Base-by-base conservation (phyloP, 1,139 yeast genomes). In the Candida tunisiensis region DNA sequence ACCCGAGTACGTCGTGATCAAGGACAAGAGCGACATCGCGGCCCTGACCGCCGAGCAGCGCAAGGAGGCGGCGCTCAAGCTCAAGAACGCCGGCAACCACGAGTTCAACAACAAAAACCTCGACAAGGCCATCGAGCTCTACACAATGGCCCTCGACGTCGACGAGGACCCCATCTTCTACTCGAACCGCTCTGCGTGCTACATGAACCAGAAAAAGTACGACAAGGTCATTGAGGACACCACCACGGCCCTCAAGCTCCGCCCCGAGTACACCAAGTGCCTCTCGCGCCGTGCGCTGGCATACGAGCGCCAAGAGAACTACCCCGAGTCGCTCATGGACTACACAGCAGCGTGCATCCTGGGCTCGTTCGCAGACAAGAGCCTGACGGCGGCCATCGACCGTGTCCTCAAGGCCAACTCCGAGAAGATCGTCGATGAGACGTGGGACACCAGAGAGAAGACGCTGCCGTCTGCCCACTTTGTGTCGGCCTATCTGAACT, bases 151-250 rank as follows among this genome's bases (percentile, higher is more conserved):
- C 9, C 62, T 91, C 42, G 52, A 62, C 34, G 63, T 82, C 46
- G 40, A 45, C 35, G 55, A 62, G 37, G 95, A 88, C 51, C 85
- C 95, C 10, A 78, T 85, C 24, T 88, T 69, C 56, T 85, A 75
- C 57, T 82, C 95, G 35, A 85, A 85, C 60, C 69, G 93, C 55
- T 83, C 95, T 15, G 98, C 98, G 12, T 88, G 95, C 57, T 80
- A 79, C 55, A 78, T 83, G 31, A 80, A 92, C 12, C 61, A 79
- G 40, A 69, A 72, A 34, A 69, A 83, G 38, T 73, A 69, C 47
- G 80, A 78, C 41, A 74, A 80, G 46, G 94, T 83, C 25, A 66
- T 91, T 38, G 79, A 72, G 41, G 94, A 82, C 51, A 75, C 94
- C 33, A 70, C 93, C 17, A 69, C 65, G 37, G 98, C 98, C 21